Conservation (phyloP, 352 stramenopile species). For the Phytophthora fragariae region DNA sequence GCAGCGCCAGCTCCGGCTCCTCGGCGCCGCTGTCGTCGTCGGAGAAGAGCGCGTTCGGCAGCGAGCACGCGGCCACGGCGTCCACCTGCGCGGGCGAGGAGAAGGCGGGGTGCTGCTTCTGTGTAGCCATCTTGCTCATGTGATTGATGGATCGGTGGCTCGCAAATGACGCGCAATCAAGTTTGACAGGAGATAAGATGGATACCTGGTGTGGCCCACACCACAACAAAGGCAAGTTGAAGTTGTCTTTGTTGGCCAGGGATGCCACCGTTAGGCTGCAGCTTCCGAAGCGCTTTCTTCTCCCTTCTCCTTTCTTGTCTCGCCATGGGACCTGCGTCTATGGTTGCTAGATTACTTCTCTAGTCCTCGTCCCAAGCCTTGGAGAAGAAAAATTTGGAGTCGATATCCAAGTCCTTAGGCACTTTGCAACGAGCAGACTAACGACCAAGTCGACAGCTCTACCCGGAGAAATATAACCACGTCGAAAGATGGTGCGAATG, state of each 20-base stretch:
- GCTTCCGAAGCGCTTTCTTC: slow-evolving; percentile 24
- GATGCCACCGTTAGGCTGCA: slow-evolving; percentile 1
- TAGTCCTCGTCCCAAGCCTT: slow-evolving; percentile 14
- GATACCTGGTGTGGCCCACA: background rate
- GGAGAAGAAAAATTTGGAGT: no score
- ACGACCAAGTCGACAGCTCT: slow-evolving; percentile 5
- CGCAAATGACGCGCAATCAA: background rate
- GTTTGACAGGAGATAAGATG: no score
- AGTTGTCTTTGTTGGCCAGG: background rate
- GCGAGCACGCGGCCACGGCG: slow-evolving; percentile 45
- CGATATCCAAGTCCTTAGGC: background rate
- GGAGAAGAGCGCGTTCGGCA: slow-evolving; percentile 34
- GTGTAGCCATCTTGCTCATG: slow-evolving; percentile 9
- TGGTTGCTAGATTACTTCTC: background rate
- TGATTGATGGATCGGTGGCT: background rate
- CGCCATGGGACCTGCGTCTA: background rate
- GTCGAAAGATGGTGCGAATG: slow-evolving; percentile 31
- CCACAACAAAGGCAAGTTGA: slow-evolving; percentile 8
- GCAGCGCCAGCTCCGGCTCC: slow-evolving; percentile 43
- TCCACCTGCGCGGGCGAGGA: slow-evolving; percentile 53
- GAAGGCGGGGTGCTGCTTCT: slow-evolving; percentile 27
- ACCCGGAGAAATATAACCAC: background rate
- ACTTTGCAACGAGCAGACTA: slow-evolving; percentile 23
- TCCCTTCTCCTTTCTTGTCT: slow-evolving; percentile 34
- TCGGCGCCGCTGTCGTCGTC: slow-evolving; percentile 29